Percentiles rank a stretch among this genome's conserved stretches.
Evolutionary conservation across 2,329 filamentous ascomycete species (phyloP).

Genomic region (Nigrospora oryzae): DNA sequence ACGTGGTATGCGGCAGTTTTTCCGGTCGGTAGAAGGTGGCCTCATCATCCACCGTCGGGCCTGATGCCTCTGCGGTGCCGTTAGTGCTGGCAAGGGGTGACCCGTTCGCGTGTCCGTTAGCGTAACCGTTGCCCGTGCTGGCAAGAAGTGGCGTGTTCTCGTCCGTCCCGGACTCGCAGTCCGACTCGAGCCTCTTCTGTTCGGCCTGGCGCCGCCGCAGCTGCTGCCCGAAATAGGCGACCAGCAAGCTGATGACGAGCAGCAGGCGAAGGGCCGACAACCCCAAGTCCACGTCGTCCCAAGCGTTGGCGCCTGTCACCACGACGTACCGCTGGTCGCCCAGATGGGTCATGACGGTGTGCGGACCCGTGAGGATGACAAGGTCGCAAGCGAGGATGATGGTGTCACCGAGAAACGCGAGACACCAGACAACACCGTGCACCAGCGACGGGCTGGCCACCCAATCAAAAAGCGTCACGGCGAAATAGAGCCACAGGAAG

Average conservation of each 20-base stretch:
- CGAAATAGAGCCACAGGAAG: slow-evolving; percentile 78
- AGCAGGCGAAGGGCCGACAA: slow-evolving; percentile 62
- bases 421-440: slow-evolving; percentile 72
- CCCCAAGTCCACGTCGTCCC: slow-evolving; percentile 57
- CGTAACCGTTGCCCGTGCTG: slow-evolving; percentile 12
- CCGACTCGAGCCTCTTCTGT: slow-evolving; percentile 30
- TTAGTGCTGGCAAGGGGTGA: slow-evolving; percentile 2
- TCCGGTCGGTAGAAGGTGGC: slow-evolving; percentile 84
- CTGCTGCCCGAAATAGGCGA: slow-evolving; percentile 50
- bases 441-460: slow-evolving; percentile 71
- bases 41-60: slow-evolving; percentile 43
- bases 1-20: slow-evolving; percentile 77
- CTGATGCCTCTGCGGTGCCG: slow-evolving; percentile 8
- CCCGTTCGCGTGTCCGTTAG: slow-evolving; percentile 8
- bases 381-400: slow-evolving; percentile 63
- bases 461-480: slow-evolving; percentile 81
- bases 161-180: slow-evolving; percentile 28
- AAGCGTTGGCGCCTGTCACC: slow-evolving; percentile 25
- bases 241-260: slow-evolving; percentile 51
- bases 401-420: slow-evolving; percentile 65
- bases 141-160: slow-evolving; percentile 58
- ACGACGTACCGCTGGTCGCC: slow-evolving; percentile 29
- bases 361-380: slow-evolving; percentile 57
- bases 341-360: slow-evolving; percentile 51
- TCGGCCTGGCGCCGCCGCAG: slow-evolving; percentile 31